These are phyloP conservation scores for Tolypocladium amazonense DNA, from an alignment of 2,329 filamentous ascomycete species.

Conservation along the genomic window DNA sequence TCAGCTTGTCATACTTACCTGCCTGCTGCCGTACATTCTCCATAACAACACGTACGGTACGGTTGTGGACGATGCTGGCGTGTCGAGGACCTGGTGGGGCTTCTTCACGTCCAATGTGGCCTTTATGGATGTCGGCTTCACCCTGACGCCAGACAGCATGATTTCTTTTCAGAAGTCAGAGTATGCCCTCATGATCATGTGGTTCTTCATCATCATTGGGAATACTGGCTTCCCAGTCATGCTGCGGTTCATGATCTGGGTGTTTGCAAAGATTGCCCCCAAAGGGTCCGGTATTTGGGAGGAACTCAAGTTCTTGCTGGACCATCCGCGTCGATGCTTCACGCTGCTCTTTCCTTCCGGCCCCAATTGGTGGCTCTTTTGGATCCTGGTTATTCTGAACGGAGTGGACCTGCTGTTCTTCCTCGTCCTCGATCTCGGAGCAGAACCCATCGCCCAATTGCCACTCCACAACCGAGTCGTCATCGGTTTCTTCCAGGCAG, in stretches of 20 bases:
- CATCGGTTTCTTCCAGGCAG: slow-evolving; percentile 82
- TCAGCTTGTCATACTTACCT: slow-evolving; percentile 63
- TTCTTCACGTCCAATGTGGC: slow-evolving; percentile 81
- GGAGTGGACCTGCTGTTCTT: slow-evolving; percentile 82
- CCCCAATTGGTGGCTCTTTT: slow-evolving; percentile 94
- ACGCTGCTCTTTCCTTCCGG: slow-evolving; percentile 83
- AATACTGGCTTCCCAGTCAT: slow-evolving; percentile 95
- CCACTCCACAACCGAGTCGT: slow-evolving; percentile 68
- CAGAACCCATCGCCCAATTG: slow-evolving; percentile 54
- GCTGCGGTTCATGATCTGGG: slow-evolving; percentile 88
- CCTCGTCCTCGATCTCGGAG: slow-evolving; percentile 78
- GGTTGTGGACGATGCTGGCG: slow-evolving; percentile 50
- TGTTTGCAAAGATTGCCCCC: slow-evolving; percentile 56
- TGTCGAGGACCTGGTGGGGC: slow-evolving; percentile 76
- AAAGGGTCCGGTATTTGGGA: slow-evolving; percentile 67
- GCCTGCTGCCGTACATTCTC: slow-evolving; percentile 72
- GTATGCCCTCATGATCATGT: slow-evolving; percentile 65
- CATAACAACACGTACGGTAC: slow-evolving; percentile 49
- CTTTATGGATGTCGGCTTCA: slow-evolving; percentile 93
- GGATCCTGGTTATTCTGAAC: slow-evolving; percentile 73
- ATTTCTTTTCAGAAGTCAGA: slow-evolving; percentile 70
- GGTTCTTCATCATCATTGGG: slow-evolving; percentile 84
- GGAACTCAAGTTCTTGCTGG: slow-evolving; percentile 79
- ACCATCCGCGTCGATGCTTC: slow-evolving; percentile 93
- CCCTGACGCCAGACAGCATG: slow-evolving; percentile 90